A percentile compares a stretch with the other conserved stretches of the same genome.
These are phyloP conservation scores for Mrakia gelida DNA, from an alignment of 768 basidiomycete species.

Conservation along the genomic window DNA sequence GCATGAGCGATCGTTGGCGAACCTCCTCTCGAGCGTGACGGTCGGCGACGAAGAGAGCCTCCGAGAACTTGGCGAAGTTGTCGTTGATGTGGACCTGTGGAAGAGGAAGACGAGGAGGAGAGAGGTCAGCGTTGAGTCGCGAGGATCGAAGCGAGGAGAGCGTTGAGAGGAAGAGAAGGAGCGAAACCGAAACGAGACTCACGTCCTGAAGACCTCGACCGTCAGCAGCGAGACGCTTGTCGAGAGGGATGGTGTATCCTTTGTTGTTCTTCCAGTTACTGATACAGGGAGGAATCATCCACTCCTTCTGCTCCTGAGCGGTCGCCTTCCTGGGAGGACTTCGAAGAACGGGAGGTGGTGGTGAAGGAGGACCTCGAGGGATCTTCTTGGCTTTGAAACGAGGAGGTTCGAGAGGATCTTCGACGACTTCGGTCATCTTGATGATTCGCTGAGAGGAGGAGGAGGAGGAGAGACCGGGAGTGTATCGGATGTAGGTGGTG, in stretches of 20 bases:
- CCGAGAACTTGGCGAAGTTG: constrained; percentile 98
- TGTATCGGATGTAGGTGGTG: constrained; percentile 90
- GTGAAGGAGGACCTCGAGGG: constrained; percentile 90
- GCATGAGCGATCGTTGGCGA: constrained; percentile 91
- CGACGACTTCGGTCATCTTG: constrained; percentile 97
- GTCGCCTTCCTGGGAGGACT: constrained; percentile 95
- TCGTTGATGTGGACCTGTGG: constrained; percentile 92
- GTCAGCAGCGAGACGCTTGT: constrained; percentile 95
- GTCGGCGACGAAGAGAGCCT: constrained; percentile 90
- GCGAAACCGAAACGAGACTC: constrained; percentile 42
- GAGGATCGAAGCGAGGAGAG: neutral
- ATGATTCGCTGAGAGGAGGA: constrained; percentile 93
- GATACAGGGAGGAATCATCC: constrained; percentile 99
- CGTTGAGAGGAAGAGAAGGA: neutral
- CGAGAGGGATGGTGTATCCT: constrained; percentile 97
- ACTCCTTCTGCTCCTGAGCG: constrained; percentile 96
- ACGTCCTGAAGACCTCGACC: constrained; percentile 98
- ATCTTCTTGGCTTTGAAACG: constrained; percentile 99
- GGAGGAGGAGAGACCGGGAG: constrained; percentile 51
- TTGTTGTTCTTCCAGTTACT: constrained; percentile 99
- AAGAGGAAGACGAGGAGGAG: neutral
- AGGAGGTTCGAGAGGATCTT: constrained; percentile 95
- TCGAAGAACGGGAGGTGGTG: constrained; percentile 89
- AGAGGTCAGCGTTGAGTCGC: neutral
- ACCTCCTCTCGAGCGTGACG: constrained; percentile 98